Conservation (phyloP, 495 filamentous ascomycete species). For the Penicillium desertorum region DNA sequence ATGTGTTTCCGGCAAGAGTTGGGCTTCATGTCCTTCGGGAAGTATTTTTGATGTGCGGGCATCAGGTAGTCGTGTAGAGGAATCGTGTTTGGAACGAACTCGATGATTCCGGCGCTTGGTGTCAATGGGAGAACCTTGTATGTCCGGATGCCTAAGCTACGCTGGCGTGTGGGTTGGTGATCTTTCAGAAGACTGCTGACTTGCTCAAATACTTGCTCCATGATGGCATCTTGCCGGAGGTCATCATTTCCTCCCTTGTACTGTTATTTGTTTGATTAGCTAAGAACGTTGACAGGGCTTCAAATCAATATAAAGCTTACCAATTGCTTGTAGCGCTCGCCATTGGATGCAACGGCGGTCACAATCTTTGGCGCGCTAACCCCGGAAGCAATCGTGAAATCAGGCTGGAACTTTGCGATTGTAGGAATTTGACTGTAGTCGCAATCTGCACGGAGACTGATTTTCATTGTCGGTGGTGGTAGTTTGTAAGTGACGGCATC, state of each 20-base stretch:
- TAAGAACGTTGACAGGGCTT: neutral
- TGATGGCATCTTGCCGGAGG: slow-evolving; percentile 97
- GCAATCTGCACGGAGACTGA: slow-evolving; percentile 67
- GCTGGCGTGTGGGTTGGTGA: slow-evolving; percentile 80
- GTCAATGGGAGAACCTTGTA: slow-evolving; percentile 95
- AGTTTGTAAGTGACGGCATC: slow-evolving; percentile 59
- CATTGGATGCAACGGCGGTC: slow-evolving; percentile 72
- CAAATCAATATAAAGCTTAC: slow-evolving; percentile 44
- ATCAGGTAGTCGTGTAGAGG: slow-evolving; percentile 87
- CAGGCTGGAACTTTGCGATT: slow-evolving; percentile 64
- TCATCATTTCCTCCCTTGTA: slow-evolving; percentile 95
- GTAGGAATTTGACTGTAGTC: slow-evolving; percentile 76
- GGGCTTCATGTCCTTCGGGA: slow-evolving; percentile 78
- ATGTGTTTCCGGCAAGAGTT: slow-evolving; percentile 76
- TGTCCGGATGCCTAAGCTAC: slow-evolving; percentile 83
- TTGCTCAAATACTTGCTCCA: slow-evolving; percentile 99
- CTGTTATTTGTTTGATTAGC: slow-evolving; percentile 35
- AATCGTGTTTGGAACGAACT: slow-evolving; percentile 91
- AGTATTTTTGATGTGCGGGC: slow-evolving; percentile 84
- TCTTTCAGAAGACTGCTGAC: slow-evolving; percentile 85
- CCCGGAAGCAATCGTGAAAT: slow-evolving; percentile 82
- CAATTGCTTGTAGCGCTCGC: slow-evolving; percentile 77
- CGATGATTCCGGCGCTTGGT: slow-evolving; percentile 83
- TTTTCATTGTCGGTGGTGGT: slow-evolving; percentile 86
- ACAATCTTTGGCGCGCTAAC: slow-evolving; percentile 91